Percentiles rank a stretch among this genome's conserved stretches.
Conservation (phyloP, 73 alveolate species). For the Symbiodinium natans region DNA sequence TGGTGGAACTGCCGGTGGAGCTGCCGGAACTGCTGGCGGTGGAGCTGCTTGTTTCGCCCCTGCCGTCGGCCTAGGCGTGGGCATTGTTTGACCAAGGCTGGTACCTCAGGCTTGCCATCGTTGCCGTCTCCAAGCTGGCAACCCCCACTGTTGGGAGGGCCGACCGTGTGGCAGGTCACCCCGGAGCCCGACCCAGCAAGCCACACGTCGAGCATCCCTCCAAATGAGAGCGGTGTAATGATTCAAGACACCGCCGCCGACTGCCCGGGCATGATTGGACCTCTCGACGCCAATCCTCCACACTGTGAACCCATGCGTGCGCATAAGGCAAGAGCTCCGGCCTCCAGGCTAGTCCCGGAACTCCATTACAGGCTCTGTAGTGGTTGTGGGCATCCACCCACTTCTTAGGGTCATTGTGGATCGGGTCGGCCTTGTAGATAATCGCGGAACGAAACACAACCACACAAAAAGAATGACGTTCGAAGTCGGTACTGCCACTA, state of each 20-base stretch:
- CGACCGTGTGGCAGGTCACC: conserved; percentile 80
- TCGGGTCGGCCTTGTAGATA: not conserved
- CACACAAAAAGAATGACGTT: too few species aligned
- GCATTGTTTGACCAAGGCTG: not conserved
- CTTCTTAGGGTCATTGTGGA: not conserved
- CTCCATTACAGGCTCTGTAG: conserved; percentile 77
- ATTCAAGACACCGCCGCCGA: conserved; percentile 38
- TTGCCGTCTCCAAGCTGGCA: conserved; percentile 75
- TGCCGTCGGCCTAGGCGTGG: not conserved
- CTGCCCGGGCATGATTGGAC: conserved; percentile 12
- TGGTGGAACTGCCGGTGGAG: not conserved
- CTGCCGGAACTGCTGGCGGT: not conserved
- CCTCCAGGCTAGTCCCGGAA: conserved; percentile 44
- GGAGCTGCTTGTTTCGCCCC: too few species aligned
- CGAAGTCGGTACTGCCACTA: too few species aligned
- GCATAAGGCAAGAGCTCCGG: conserved; percentile 39
- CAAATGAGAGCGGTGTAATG: conserved; percentile 78
- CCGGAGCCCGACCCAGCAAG: conserved; percentile 72
- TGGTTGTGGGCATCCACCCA: conserved; percentile 90
- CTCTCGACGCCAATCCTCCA: conserved; percentile 79
- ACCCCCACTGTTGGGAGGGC: conserved; percentile 64
- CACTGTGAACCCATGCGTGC: conserved; percentile 29
- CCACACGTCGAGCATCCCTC: conserved; percentile 87
- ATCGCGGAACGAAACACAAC: not conserved
- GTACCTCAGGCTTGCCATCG: conserved; percentile 27